A percentile compares a stretch with the other conserved stretches of the same genome.
phyloP scores from a whole-genome alignment of 2,329 filamentous ascomycete genomes.

The Botryotinia convoluta region DNA sequence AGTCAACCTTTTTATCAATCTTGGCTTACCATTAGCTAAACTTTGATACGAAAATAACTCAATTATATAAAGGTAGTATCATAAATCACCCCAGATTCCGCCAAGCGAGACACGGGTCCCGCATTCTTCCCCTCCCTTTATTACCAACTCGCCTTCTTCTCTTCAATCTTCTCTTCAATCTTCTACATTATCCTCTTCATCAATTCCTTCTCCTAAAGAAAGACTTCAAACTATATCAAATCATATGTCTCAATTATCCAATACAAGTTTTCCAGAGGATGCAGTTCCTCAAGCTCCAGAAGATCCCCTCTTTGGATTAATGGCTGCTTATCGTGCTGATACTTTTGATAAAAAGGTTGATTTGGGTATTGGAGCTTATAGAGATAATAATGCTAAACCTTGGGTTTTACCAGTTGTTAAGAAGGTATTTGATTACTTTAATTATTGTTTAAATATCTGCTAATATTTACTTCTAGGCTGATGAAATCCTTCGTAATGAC shows the following conservation, averaged over 20 bases:
- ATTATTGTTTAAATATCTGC: background rate
- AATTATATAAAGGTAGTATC: background rate
- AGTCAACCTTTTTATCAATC: background rate
- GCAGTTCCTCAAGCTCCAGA: slow-evolving; percentile 86
- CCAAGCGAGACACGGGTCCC: slow-evolving; percentile 12
- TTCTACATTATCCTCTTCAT: slow-evolving; percentile 16
- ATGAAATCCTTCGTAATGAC: slow-evolving; percentile 83
- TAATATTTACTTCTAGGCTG: slow-evolving; percentile 60
- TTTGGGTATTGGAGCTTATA: slow-evolving; percentile 86
- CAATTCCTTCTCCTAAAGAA: slow-evolving; percentile 45
- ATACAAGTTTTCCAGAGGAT: slow-evolving; percentile 71
- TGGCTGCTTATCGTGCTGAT: slow-evolving; percentile 83
- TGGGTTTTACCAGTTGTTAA: slow-evolving; percentile 96
- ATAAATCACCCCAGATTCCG: slow-evolving; percentile 21
- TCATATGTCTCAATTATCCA: slow-evolving; percentile 58
- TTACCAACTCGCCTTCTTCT: slow-evolving; percentile 21
- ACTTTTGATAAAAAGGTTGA: slow-evolving; percentile 80
- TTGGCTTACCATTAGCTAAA: background rate
- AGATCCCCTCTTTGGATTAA: slow-evolving; percentile 91
- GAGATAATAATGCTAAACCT: slow-evolving; percentile 92
- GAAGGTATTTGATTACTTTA: slow-evolving; percentile 61
- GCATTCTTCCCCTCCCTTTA: slow-evolving; percentile 15
- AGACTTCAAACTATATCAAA: slow-evolving; percentile 60
- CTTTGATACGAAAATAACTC: background rate
- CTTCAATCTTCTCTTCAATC: background rate